Conservation (phyloP, 1,284 basidiomycete genomes). For the Apiotrichum akiyoshidainum region DNA sequence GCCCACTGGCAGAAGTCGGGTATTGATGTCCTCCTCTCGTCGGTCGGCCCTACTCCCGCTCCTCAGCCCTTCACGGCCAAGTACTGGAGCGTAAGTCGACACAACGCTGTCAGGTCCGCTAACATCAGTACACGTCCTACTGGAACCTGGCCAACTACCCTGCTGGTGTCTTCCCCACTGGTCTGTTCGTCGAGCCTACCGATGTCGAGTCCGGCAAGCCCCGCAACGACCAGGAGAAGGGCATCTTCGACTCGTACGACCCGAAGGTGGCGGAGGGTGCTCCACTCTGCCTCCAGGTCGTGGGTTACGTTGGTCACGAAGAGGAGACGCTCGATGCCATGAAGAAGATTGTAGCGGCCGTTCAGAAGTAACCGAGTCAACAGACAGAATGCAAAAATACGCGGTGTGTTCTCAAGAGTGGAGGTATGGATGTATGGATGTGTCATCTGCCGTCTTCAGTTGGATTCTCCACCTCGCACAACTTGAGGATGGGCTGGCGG, state of each 20-base stretch:
- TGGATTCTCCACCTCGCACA: too few relatives aligned
- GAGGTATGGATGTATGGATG: too few relatives aligned
- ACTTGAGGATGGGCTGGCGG: too few relatives aligned
- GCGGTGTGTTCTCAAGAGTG: too few relatives aligned
- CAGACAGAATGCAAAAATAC: too few relatives aligned
- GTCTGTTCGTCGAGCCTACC: constrained; percentile 57
- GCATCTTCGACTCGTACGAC: constrained; percentile 30
- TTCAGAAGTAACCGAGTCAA: not conserved
- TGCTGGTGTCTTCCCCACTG: constrained; percentile 63
- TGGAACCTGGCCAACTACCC: constrained; percentile 71
- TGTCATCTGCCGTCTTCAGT: too few relatives aligned
- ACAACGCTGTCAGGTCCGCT: not conserved
- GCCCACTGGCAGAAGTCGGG: constrained; percentile 26
- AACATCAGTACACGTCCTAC: constrained; percentile 57
- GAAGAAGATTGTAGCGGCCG: not conserved
- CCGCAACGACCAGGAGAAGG: constrained; percentile 50
- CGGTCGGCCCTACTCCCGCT: constrained; percentile 38
- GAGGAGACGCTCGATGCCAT: constrained; percentile 10
- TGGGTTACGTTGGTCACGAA: constrained; percentile 17
- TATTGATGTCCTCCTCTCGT: constrained; percentile 44
- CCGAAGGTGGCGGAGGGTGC: not conserved
- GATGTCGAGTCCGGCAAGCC: constrained; percentile 41
- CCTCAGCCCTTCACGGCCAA: constrained; percentile 34
- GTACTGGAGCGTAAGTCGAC: constrained; percentile 28
- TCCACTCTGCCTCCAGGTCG: constrained; percentile 17